phyloP scores from a whole-genome alignment of 768 basidiomycete species.

The Gymnopilus dilepis region DNA sequence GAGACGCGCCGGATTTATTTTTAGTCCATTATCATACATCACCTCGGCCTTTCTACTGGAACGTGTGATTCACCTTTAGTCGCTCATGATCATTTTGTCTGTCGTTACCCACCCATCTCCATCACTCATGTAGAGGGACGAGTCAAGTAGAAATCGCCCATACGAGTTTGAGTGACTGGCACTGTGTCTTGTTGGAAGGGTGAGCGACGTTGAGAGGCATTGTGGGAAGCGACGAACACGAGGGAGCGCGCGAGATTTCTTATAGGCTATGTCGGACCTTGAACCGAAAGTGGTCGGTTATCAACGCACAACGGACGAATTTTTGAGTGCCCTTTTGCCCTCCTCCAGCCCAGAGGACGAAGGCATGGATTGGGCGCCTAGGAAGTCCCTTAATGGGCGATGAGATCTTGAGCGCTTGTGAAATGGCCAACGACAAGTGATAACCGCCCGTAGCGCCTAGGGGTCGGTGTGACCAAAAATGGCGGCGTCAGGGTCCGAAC shows the following conservation, averaged over 20 bases:
- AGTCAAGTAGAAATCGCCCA: background rate
- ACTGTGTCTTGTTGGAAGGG: background rate
- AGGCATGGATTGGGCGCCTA: constrained; percentile 3
- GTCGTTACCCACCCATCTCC: background rate
- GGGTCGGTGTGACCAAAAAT: constrained; percentile 9
- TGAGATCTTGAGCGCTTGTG: constrained; percentile 16
- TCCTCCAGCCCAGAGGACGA: background rate
- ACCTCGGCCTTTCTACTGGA: constrained; percentile 11
- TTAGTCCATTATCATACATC: constrained; percentile 6
- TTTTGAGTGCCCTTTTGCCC: background rate
- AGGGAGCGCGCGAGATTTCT: background rate
- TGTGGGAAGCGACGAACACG: constrained; percentile 11
- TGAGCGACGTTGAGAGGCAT: background rate
- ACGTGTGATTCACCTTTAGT: constrained; percentile 14
- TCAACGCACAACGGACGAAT: constrained; percentile 1
- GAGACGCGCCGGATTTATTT: constrained; percentile 11
- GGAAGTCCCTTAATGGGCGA: background rate
- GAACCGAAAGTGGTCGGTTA: constrained; percentile 18
- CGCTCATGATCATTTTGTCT: background rate
- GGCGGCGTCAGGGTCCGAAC: constrained; percentile 1
- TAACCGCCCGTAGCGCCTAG: constrained; percentile 10
- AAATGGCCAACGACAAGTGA: background rate
- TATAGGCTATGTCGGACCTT: constrained; percentile 15
- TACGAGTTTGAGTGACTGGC: background rate
- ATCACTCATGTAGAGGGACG: background rate